Evolutionary conservation across 2,329 filamentous ascomycete genomes (phyloP), one percentile per base, ranked within the genome.

Genomic region (Camillea tinctor): DNA sequence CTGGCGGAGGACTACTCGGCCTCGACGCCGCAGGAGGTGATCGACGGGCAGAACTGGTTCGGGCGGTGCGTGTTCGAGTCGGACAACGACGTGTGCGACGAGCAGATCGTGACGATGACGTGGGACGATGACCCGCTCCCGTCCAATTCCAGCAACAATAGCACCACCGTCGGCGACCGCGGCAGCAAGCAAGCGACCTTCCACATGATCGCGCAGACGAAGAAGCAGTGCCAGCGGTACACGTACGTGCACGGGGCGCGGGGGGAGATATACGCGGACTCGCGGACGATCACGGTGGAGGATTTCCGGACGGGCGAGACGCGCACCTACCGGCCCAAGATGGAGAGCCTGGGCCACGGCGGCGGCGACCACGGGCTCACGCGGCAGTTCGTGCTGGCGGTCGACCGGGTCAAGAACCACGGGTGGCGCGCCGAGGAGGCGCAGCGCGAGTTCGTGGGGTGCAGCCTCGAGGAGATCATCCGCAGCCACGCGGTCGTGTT

Each of bases 21-120:
- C 1, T 71, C 75, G 6, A 85, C 80, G 0, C 79, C 82, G 3
- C 74, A 77, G 56, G 70, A 75, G 1, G 76, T 80, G n/a, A 72
- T 83, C 1, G 79, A 80, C 2, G 76, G 77, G 4, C 78, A 81
- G 9, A 88, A 88, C 65, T 90, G 93, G 92, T 98, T 93, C 71
- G 95, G 95, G 0, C 87, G 94, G n/a, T 99, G 95, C 72, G 95
- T 98, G 1, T 98, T 88, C 77, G 95, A 97, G 73, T 81, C 88
- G 4, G 93, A 96, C 76, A 99, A 98, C 76, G 88, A 96, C 70
- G 95, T 98, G 50, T 92, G 88, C 69, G 95, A 99, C 73, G 92
- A 98, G 70, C 94, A 98, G 74, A 84, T 89, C 23, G 95, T 98
- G 20, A 94, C 90, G 0, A 86, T 98, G 56, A 87, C 84, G 3